Evolutionary conservation across 129 eudicot genomes (phyloP), one percentile per base, ranked within the genome.

Genomic region (Artemisia argyi): DNA sequence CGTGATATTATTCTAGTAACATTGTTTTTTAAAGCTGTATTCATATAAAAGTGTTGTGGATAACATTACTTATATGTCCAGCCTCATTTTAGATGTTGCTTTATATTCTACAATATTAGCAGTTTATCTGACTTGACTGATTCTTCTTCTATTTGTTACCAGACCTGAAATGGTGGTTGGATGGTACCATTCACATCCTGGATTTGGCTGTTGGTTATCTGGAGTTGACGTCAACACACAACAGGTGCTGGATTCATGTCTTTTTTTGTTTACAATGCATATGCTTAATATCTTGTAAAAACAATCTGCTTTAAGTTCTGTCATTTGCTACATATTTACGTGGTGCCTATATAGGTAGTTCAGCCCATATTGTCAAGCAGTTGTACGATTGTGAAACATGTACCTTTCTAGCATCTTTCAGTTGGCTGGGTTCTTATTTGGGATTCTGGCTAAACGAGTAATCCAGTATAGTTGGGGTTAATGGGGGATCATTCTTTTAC

Each of bases 81-180:
- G n/a, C 52, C 32, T 11, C 80, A 11, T 24, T 44, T 20, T 56
- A 55, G 5, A 20, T 76, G 52, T 48, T 56, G 39, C 71, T 48
- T 6, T 18, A 30, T 70, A 17, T 32, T 70, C 65, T n/a, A 17
- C 54, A 70, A 55, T 18, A 12, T 32, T 59, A 16, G 32, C 17
- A 32, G 51, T 57, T 68, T 46, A 50, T 13, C 11, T 11, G 2
- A 4, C 66, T 28, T 61, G 10, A 28, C 7, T 13, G 66, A 9
- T 61, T 24, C 11, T 68, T 68, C 20, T 35, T 70, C 28, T 26
- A 16, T 32, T 74, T 76, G 69, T 61, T 73, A 65, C 30, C 22
- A 48, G 98, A 79, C 98, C 98, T 19, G 98, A 92, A 84, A 92
- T 92, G 98, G 98, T 92, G 72, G 96, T 89, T 56, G 98, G 98